Evolutionary conservation across 768 basidiomycete species (phyloP).

Genomic region (Suillus occidentalis): DNA sequence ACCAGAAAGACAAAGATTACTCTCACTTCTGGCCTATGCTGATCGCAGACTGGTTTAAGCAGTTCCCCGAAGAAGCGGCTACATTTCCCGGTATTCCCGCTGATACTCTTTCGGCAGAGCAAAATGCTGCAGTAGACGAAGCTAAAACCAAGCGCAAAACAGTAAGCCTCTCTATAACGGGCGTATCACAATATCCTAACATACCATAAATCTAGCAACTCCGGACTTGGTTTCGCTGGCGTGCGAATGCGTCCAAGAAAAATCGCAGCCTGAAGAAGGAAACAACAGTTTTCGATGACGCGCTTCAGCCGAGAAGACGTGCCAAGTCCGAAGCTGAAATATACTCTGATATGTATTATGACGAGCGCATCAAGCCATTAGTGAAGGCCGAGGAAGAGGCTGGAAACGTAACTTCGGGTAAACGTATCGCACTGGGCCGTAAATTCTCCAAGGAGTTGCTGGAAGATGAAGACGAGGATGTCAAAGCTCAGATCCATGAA

Average conservation of each 20-base stretch:
- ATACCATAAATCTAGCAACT: constrained; percentile 1
- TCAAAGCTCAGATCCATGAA: background rate
- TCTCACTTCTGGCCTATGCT: too few relatives aligned
- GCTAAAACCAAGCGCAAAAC: background rate
- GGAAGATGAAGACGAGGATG: background rate
- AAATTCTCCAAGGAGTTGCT: constrained; percentile 5
- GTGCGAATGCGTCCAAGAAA: background rate
- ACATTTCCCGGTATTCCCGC: background rate
- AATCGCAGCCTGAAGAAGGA: too few relatives aligned
- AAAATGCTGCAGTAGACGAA: background rate
- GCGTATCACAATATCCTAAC: background rate
- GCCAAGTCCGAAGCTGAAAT: too few relatives aligned
- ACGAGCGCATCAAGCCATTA: too few relatives aligned
- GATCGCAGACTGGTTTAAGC: background rate
- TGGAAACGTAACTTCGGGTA: too few relatives aligned
- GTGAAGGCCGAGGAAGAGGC: too few relatives aligned
- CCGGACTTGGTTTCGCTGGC: constrained; percentile 8
- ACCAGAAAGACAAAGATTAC: too few relatives aligned
- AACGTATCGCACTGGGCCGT: too few relatives aligned
- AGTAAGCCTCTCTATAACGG: constrained; percentile 1
- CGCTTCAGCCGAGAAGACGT: too few relatives aligned
- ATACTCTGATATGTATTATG: too few relatives aligned
- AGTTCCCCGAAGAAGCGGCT: background rate
- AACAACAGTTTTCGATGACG: too few relatives aligned
- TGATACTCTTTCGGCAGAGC: background rate